Base-by-base conservation (phyloP, 1,284 basidiomycete genomes). In the Flammula alnicola region DNA sequence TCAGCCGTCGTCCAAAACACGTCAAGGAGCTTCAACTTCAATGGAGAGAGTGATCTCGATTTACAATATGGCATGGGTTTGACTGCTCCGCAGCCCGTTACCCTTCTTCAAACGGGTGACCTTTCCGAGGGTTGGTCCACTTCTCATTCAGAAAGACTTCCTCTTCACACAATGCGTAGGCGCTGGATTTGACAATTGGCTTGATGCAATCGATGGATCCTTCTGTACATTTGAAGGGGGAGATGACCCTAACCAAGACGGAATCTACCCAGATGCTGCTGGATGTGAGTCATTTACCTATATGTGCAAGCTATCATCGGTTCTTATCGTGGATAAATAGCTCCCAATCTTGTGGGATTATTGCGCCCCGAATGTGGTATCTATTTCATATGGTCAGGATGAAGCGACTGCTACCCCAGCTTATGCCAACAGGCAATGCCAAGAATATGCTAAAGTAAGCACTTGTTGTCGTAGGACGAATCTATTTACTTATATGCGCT, bases 171-270 rank as follows among this genome's bases (percentile, higher is more conserved):
- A n/a, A n/a, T n/a, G n/a, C n/a, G 56, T 54, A 63, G 62, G 68
- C 30, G 64, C 70, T 25, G 75, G 74, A 0, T 77, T 78, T 61
- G 75, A 77, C 59, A 75, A 76, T 46, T 66, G 68, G 59, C 61
- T 69, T 14, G 77, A 80, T 54, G 79, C 75, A 14, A 62, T 81
- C 5, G 79, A 81, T 56, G 71, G 61, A 3, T 65, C 72, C 3
- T 88, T 76, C 67, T 87, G 86, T 56, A 77, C 74, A 0, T 85
- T 78, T 47, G 75, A 82, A 49, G 83, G 83, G 4, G 83, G 83
- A 3, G 82, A 87, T 40, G 78, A 83, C 57, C 74, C 76, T 8
- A 61, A 33, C 3, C 56, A 69, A 59, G 63, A 65, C 43, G 61
- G 62, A 39, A 63, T 65, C 6, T 65, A 65, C 29, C 59, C 59